These are phyloP conservation scores for Fagus crenata DNA, from an alignment of 306 rosid species.

Conservation along the genomic window DNA sequence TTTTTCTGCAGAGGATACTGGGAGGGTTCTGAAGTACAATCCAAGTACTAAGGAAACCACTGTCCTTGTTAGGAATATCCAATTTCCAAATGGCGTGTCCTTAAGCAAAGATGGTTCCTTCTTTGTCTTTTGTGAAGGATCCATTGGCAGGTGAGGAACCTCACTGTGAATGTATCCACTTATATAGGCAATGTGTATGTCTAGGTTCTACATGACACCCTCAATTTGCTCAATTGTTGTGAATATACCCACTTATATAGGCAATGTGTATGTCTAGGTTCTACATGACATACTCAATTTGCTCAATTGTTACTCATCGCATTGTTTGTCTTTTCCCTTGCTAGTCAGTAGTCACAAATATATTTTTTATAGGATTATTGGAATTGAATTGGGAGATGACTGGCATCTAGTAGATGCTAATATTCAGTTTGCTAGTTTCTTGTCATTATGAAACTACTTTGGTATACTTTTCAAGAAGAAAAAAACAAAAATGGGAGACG, in stretches of 20 bases:
- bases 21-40: conserved; percentile 81
- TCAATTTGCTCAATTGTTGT: neutral
- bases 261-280: neutral
- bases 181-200: neutral
- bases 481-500: neutral
- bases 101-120: conserved; percentile 89
- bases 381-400: neutral
- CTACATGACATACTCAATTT: neutral
- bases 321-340: too few relatives aligned
- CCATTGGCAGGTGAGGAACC: conserved; percentile 61
- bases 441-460: neutral
- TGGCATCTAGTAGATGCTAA: neutral
- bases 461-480: neutral
- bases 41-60: conserved; percentile 68
- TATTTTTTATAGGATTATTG: neutral
- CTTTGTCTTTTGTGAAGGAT: conserved; percentile 71
- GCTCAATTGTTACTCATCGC: neutral
- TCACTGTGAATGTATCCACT: neutral
- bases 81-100: conserved; percentile 88
- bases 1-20: conserved; percentile 67
- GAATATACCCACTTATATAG: neutral
- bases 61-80: conserved; percentile 71
- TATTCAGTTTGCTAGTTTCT: neutral
- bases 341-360: neutral
- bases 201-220: neutral